These are phyloP conservation scores for Mortierella sp. DNA, from an alignment of 371 early-diverging fungal genomes.

Conservation along the genomic window DNA sequence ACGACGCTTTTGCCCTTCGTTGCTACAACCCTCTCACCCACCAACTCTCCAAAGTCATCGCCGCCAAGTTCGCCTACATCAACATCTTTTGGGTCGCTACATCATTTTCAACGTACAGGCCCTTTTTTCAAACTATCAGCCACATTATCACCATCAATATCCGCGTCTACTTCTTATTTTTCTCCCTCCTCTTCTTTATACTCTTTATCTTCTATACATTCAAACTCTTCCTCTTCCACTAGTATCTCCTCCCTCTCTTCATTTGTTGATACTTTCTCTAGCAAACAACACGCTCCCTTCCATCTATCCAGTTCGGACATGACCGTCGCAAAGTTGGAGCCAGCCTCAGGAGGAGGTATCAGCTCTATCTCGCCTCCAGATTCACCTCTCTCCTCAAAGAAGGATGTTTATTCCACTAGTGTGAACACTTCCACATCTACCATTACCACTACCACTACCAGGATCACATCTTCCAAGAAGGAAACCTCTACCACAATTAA, in stretches of 20 bases:
- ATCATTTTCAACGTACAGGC: neutral
- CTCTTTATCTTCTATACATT: constrained; percentile 9
- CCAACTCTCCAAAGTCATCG: neutral
- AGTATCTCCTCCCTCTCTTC: constrained; percentile 26
- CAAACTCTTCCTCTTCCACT: constrained; percentile 12
- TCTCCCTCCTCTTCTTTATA: constrained; percentile 8
- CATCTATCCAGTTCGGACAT: constrained; percentile 11
- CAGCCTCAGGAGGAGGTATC: constrained; percentile 13
- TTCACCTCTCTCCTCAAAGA: constrained; percentile 22
- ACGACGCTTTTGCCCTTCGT: constrained; percentile 24
- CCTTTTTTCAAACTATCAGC: constrained; percentile 22
- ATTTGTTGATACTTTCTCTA: neutral
- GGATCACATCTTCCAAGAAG: constrained; percentile 8
- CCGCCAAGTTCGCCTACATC: neutral
- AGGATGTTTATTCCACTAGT: constrained; percentile 4
- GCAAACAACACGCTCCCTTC: constrained; percentile 7
- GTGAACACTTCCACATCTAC: neutral
- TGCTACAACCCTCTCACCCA: constrained; percentile 24
- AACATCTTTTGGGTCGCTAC: neutral
- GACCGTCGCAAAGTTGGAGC: constrained; percentile 46
- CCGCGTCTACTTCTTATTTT: constrained; percentile 4
- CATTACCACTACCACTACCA: constrained; percentile 21
- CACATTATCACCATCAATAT: constrained; percentile 12
- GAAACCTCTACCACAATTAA: constrained; percentile 4
- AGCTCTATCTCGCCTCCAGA: constrained; percentile 17